Conservation (phyloP, 345 rosid species). For the Hibiscus trionum region DNA sequence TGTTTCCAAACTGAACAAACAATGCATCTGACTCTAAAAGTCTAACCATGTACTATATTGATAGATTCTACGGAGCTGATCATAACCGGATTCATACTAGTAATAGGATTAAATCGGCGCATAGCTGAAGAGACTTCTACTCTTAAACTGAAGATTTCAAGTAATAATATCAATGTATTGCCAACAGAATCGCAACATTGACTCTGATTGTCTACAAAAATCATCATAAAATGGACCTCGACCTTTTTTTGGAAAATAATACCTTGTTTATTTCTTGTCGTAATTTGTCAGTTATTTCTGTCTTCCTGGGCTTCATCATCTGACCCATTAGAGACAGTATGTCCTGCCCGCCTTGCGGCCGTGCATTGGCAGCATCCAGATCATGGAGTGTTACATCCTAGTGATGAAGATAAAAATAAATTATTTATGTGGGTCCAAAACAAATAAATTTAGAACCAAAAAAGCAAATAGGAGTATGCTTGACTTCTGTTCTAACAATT, state of each 20-base stretch:
- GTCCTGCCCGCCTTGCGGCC: slow-evolving; percentile 99
- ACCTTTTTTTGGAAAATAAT: slow-evolving; percentile 2
- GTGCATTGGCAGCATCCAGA: slow-evolving; percentile 97
- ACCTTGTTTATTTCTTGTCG: slow-evolving; percentile 98
- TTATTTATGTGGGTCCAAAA: neutral
- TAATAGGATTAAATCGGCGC: neutral
- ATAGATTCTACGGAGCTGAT: neutral
- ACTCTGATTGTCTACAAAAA: neutral
- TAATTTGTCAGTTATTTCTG: slow-evolving; percentile 92
- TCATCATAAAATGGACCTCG: neutral
- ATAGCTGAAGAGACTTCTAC: too few relatives aligned
- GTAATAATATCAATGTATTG: too few relatives aligned
- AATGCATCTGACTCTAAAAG: neutral
- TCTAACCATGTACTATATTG: neutral
- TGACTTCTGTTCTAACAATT: neutral
- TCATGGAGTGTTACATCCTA: slow-evolving; percentile 98
- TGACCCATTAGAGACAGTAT: slow-evolving; percentile 96
- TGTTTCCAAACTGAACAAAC: neutral
- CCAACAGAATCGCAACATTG: too few relatives aligned
- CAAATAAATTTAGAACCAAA: neutral
- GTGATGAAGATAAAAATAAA: slow-evolving; percentile 9
- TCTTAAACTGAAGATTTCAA: too few relatives aligned
- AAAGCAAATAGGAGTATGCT: neutral
- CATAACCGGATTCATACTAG: neutral
- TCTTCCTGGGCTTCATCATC: slow-evolving; percentile 98